phyloP scores from a whole-genome alignment of 306 rosid genomes.

The Potentilla sterilis region DNA sequence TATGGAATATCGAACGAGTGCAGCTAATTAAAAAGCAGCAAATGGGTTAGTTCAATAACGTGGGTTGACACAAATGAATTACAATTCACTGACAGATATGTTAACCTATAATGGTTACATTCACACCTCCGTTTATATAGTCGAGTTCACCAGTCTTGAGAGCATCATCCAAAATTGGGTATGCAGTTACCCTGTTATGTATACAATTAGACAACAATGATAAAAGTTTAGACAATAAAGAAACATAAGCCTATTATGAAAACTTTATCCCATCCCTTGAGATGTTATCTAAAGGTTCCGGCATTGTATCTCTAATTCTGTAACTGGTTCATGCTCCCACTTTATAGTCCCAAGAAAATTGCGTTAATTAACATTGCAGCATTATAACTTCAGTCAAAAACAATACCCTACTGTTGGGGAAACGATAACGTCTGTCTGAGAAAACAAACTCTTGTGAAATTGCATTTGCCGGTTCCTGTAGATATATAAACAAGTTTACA shows the following conservation, averaged over 20 bases:
- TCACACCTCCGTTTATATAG: slow-evolving; percentile 86
- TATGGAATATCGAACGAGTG: slow-evolving; percentile 76
- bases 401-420: slow-evolving; percentile 42
- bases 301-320: not conserved
- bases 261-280: not conserved
- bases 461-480: slow-evolving; percentile 84
- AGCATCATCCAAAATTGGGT: slow-evolving; percentile 77
- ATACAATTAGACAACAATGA: not conserved
- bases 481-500: slow-evolving; percentile 14
- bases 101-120: not conserved
- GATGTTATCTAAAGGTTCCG: not conserved
- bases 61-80: not conserved
- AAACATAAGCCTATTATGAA: not conserved
- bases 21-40: slow-evolving; percentile 48
- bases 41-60: not conserved
- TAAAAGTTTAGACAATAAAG: not conserved
- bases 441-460: slow-evolving; percentile 67
- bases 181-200: slow-evolving; percentile 76
- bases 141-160: slow-evolving; percentile 88
- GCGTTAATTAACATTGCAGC: not conserved
- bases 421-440: slow-evolving; percentile 80
- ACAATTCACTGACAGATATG: not conserved
- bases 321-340: not conserved
- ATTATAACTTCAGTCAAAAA: not conserved
- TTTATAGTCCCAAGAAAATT: not conserved